These are phyloP conservation scores for Xylaria hypoxylon DNA, from an alignment of 2,329 filamentous ascomycete species.

Conservation along the genomic window DNA sequence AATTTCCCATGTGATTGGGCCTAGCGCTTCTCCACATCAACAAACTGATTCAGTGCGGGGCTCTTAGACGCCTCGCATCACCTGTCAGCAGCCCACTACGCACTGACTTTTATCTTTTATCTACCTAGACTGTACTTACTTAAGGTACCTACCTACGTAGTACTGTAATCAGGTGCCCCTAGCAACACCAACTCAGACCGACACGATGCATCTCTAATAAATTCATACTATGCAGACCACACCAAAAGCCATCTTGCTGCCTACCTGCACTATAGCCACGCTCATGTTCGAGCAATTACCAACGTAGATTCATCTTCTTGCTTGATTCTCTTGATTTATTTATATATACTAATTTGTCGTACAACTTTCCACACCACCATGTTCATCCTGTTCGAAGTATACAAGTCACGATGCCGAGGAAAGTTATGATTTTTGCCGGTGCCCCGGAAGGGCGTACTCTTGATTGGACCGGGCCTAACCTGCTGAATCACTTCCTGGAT, in stretches of 20 bases:
- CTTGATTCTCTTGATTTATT: background rate
- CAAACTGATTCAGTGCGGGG: constrained; percentile 34
- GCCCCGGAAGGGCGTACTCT: constrained; percentile 46
- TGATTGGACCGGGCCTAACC: constrained; percentile 47
- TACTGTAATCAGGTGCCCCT: no score
- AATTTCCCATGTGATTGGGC: constrained; percentile 41
- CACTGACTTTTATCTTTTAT: no score
- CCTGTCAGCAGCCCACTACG: background rate
- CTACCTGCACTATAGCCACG: background rate
- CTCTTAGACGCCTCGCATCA: background rate
- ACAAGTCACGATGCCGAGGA: constrained; percentile 45
- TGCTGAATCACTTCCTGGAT: constrained; percentile 61
- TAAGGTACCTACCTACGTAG: background rate
- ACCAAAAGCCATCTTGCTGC: no score
- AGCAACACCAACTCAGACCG: no score
- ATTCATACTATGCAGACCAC: no score
- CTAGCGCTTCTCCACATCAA: constrained; percentile 34
- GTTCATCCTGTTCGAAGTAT: constrained; percentile 11
- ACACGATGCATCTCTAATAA: no score
- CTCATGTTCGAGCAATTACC: background rate
- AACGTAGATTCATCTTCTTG: background rate
- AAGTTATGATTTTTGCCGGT: constrained; percentile 47
- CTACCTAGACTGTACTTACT: background rate
- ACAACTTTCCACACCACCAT: constrained; percentile 8
- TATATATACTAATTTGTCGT: background rate